A percentile compares a stretch with the other conserved stretches of the same genome.
phyloP scores from a whole-genome alignment of 176 grass and related monocot species.

The Oryza australiensis region DNA sequence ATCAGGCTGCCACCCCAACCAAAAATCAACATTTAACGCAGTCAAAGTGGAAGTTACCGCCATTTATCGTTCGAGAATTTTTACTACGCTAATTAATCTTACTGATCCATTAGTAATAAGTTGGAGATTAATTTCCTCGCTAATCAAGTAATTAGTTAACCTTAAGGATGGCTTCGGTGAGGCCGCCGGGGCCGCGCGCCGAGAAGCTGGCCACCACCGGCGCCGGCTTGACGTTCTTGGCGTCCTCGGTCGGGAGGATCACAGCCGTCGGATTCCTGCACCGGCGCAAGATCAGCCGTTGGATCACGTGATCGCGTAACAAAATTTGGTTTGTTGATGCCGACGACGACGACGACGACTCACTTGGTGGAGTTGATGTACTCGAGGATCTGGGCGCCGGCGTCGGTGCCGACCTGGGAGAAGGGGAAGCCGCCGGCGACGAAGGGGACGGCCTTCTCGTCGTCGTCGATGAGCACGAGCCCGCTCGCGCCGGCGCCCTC shows the following conservation, averaged over 20 bases:
- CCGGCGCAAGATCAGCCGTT: background rate
- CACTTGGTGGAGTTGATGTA: slow-evolving; percentile 91
- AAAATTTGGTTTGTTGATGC: background rate
- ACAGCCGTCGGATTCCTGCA: slow-evolving; percentile 71
- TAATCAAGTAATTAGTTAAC: too few species aligned
- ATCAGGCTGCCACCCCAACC: slow-evolving; percentile 62
- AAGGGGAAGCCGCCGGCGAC: slow-evolving; percentile 77
- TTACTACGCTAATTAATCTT: too few species aligned
- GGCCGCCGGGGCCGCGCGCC: slow-evolving; percentile 67
- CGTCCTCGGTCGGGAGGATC: slow-evolving; percentile 68
- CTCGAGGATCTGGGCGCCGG: slow-evolving; percentile 70
- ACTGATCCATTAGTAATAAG: too few species aligned
- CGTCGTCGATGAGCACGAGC: slow-evolving; percentile 73
- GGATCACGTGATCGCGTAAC: background rate
- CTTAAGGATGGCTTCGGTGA: slow-evolving; percentile 87
- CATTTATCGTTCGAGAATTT: too few species aligned
- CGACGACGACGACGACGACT: slow-evolving; percentile 16
- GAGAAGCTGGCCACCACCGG: slow-evolving; percentile 88
- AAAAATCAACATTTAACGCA: background rate
- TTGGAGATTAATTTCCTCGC: too few species aligned
- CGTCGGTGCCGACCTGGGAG: slow-evolving; percentile 70
- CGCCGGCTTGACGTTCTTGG: slow-evolving; percentile 68
- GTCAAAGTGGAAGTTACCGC: background rate
- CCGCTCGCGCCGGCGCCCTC: slow-evolving; percentile 58
- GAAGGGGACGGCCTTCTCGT: slow-evolving; percentile 62